phyloP scores from a whole-genome alignment of 352 stramenopile genomes.

The Saprolegnia diclina region DNA sequence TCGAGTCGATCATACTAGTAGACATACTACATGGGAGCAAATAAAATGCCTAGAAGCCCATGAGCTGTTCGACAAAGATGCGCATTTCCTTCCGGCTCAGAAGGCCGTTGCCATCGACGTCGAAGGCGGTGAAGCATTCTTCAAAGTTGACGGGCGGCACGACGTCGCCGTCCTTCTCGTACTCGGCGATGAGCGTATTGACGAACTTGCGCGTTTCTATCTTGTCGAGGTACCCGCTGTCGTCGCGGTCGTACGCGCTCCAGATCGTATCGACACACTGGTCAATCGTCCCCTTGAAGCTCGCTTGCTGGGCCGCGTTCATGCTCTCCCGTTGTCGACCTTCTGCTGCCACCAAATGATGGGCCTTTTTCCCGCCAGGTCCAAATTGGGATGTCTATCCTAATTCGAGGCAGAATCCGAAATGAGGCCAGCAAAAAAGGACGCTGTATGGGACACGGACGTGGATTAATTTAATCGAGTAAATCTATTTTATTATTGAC shows the following conservation, averaged over 20 bases:
- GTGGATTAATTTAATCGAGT: no score
- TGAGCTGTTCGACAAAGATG: slow-evolving; percentile 25
- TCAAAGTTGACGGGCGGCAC: slow-evolving; percentile 25
- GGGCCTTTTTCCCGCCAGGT: neutral
- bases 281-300: slow-evolving; percentile 17
- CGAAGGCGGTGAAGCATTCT: slow-evolving; percentile 23
- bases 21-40: neutral
- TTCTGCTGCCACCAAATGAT: slow-evolving; percentile 7
- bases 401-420: neutral
- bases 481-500: no score
- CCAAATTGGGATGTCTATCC: neutral
- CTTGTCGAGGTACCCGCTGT: slow-evolving; percentile 23
- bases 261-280: slow-evolving; percentile 14
- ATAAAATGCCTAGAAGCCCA: slow-evolving; percentile 7
- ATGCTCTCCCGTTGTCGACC: neutral
- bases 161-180: slow-evolving; percentile 2
- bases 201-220: slow-evolving; percentile 19
- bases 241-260: slow-evolving; percentile 19
- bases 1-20: neutral
- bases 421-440: no score
- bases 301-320: neutral
- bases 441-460: no score
- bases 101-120: slow-evolving; percentile 19
- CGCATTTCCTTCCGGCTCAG: slow-evolving; percentile 21
- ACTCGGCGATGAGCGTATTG: slow-evolving; percentile 18